Base-by-base conservation (phyloP, 1,284 basidiomycete species). In the Kalmanozyma brasiliensis region DNA sequence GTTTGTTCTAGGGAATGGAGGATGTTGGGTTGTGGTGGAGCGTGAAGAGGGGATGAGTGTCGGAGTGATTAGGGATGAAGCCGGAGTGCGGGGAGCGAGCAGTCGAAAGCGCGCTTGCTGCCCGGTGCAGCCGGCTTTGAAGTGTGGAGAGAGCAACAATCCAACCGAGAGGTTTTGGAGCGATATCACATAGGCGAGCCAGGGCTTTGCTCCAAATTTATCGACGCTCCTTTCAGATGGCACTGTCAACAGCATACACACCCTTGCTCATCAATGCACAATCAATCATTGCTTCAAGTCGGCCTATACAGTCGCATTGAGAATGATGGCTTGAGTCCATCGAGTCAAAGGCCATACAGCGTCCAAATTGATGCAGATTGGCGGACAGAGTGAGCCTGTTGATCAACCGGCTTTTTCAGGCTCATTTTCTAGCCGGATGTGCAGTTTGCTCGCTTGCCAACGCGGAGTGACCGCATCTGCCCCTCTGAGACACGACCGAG, bases 391-490 rank as follows among this genome's bases (percentile, higher is more conserved):
- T 29, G 26, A 7, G 26, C 19, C 23, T 26, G 24, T 37, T 23
- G 13, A 20, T 42, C 32, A 9, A 53, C 55, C 61, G 61, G 61
- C 61, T 53, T 64, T 64, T 58, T 58, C 49, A 64, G 55, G 55
- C 55, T 37, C 49, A 49, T 32, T 37, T 8, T 30, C 13, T n/a
- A 45, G 61, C 61, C 61, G 53, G 61, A 45, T 19, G n/a, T 33
- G 35, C 42, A 20, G 16, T 19, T 36, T 14, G 4, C 20, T 19
- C 20, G 36, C n/a, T n/a, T 35, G n/a, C 22, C 22, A 45, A 64
- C 55, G 61, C 61, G 32, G 23, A 38, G 36, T 64, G 49, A 57
- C 41, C 40, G 46, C 30, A 51, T 52, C 23, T n/a, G n/a, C n/a
- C n/a, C n/a, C n/a, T 8, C 41, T 40, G 10, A 36, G 26, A 32